Base-by-base conservation (phyloP, 2,329 filamentous ascomycete species). In the Cadophora gregata region DNA sequence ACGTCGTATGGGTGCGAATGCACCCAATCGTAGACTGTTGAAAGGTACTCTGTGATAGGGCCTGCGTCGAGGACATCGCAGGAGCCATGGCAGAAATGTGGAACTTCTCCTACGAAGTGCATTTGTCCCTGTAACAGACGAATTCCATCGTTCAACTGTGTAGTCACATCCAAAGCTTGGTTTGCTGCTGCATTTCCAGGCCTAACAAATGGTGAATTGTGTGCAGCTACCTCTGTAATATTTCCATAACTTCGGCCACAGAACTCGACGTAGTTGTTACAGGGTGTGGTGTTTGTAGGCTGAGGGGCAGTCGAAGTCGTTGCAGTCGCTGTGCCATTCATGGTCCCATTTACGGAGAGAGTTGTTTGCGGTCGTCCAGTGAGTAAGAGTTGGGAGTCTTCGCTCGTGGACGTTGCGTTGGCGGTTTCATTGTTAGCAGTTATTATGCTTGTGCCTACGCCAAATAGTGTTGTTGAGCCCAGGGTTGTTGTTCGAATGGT, bases 1-100 rank as follows among this genome's bases (percentile, higher is more conserved):
- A 97, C 91, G 71, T 97, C 94, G 80, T 93, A 95, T 0, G 93
- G 93, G 72, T 97, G 88, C 0, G 76, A 73, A 7, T 85, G 83
- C 2, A 97, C 87, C 94, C 94, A 97, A 51, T 81, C 77, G 42
- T 83, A 83, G 14, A 97, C 90, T 0, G 82, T 83, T 7, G 81
- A 81, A 38, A 97, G 87, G 81, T 93, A 96, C 51, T 86, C 81
- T 63, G 90, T 87, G 60, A 96, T 90, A 8, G 91, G 89, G 0
- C 95, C 94, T 1, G 86, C 92, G 72, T 97, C 90, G 36, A 97
- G 85, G 3, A 97, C 81, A 71, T 93, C 86, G 79, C 94, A 97
- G 55, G 86, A 89, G 1, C 91, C 92, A 78, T 97, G 94, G 79
- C 94, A 97, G 74, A 96, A 93, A 78, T 93, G 91, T 55, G 91